Evolutionary conservation across 371 early-diverging fungal genomes (phyloP), one percentile per base, ranked within the genome.

Genomic region (Thermomucor indicae-seudaticae): DNA sequence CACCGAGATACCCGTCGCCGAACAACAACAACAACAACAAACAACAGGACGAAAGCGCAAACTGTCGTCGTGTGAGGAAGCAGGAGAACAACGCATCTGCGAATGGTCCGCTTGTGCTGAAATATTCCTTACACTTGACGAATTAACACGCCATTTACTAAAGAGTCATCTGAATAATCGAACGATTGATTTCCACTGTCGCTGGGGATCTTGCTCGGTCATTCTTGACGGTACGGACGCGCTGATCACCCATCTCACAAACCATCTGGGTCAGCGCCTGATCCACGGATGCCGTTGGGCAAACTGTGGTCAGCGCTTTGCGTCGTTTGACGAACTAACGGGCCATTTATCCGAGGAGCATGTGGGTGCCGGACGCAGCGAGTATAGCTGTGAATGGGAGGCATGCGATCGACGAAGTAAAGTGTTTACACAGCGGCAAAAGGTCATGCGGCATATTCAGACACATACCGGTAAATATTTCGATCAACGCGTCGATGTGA

Each of bases 391-490:
- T 58, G 60, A 69, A 40, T 95, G 95, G 95, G 56, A 71, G 10
- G 68, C 65, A 17, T 95, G 95, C 55, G 76, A 80, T 12, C 65
- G 90, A 8, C 57, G 67, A 48, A 88, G 90, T 0, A 78, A 78
- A 31, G 78, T 75, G 1, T 89, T 91, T 56, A 71, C 66, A 0
- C 90, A 90, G 58, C 69, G 89, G 22, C 90, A 90, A 57, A 91
- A 91, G 57, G 80, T 89, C 24, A 86, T 93, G 80, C 67, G 92
- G 27, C 93, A 93, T 56, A 81, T 93, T 20, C 91, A 90, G 57
- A 90, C 89, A 22, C 93, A 89, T 65, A 85, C 85, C 7, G 67
- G 70, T 55, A 50, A 40, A 35, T 20, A 14, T 10, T 17, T 25
- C 22, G 24, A 43, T 8, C n/a, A 25, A 23, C n/a, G 24, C 6